A percentile compares a stretch with the other conserved stretches of the same genome.
These are phyloP conservation scores for Globisporangium lucens DNA, from an alignment of 352 stramenopile genomes.

Conservation along the genomic window DNA sequence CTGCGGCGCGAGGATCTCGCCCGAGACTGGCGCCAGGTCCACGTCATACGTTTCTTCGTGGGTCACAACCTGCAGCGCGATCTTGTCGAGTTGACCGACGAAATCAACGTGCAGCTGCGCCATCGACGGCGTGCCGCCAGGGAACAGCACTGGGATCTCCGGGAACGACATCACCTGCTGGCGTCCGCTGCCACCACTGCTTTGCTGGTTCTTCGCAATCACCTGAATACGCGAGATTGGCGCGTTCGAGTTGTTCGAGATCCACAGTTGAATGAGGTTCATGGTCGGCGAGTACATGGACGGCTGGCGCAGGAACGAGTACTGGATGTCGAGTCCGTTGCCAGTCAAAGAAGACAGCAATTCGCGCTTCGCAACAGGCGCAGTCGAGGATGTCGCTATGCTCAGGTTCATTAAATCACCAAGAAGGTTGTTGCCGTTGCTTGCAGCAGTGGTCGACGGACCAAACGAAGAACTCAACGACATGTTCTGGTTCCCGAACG, in stretches of 20 bases:
- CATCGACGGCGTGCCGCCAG: slow-evolving; percentile 68
- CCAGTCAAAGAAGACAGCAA: slow-evolving; percentile 50
- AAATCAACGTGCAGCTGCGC: slow-evolving; percentile 86
- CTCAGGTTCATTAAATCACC: slow-evolving; percentile 64
- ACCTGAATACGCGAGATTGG: slow-evolving; percentile 54
- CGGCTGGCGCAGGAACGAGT: slow-evolving; percentile 57
- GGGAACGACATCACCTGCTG: slow-evolving; percentile 72
- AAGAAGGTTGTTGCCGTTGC: slow-evolving; percentile 26
- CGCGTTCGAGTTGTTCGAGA: slow-evolving; percentile 62
- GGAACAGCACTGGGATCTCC: slow-evolving; percentile 81
- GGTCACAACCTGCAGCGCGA: slow-evolving; percentile 61
- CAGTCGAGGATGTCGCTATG: slow-evolving; percentile 29
- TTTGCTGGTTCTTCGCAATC: slow-evolving; percentile 24
- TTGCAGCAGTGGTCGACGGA: neutral
- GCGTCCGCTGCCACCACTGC: neutral
- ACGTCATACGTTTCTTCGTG: slow-evolving; percentile 52
- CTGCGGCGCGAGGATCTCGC: slow-evolving; percentile 67
- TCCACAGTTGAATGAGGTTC: slow-evolving; percentile 72
- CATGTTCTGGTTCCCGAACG: slow-evolving; percentile 15
- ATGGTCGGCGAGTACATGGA: slow-evolving; percentile 60
- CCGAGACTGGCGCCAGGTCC: slow-evolving; percentile 53
- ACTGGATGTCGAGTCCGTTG: slow-evolving; percentile 64
- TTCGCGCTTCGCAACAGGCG: slow-evolving; percentile 34
- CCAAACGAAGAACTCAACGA: slow-evolving; percentile 7
- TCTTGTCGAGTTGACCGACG: slow-evolving; percentile 54